Base-by-base conservation (phyloP, 345 rosid species). In the Rubroshorea leprosula region DNA sequence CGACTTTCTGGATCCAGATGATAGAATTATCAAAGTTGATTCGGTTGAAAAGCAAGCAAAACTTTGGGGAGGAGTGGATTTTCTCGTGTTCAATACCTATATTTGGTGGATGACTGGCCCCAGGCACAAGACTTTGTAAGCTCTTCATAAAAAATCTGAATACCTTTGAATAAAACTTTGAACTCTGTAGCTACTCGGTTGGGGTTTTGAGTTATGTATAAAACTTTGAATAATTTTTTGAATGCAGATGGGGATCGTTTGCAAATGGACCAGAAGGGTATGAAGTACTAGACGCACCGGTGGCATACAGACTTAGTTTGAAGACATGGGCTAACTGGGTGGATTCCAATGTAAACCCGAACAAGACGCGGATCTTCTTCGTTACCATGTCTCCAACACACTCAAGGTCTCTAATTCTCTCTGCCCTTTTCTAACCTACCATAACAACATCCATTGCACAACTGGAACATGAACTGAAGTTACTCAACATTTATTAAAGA, bases 91-190 rank as follows among this genome's bases (percentile, higher is more conserved):
- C 66, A 93, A 93, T 77, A 83, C 87, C 15, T 93, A 93, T 27
- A 86, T 93, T 25, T 93, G 99, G 99, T 93, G 99, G 99, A 93
- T 87, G 96, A 87, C 73, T 68, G 89, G 90, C 18, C 61, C 72
- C 31, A 60, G 57, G 22, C 77, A 83, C 73, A 93, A 83, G 60
- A 65, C 95, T 20, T 70, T 93, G 86, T 93, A 66, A 82, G 78
- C 57, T 22, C 6, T n/a, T n/a, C n/a, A n/a, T n/a, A n/a, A n/a
- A n/a, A n/a, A n/a, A n/a, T n/a, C n/a, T n/a, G n/a, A n/a, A n/a
- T n/a, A n/a, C n/a, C n/a, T n/a, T n/a, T n/a, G n/a, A n/a, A n/a
- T n/a, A n/a, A n/a, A n/a, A n/a, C n/a, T n/a, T n/a, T n/a, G n/a
- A n/a, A n/a, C n/a, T n/a, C n/a, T n/a, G n/a, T n/a, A n/a, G n/a